Evolutionary conservation across 352 stramenopile genomes (phyloP).

Genomic region (Pythium periplocum): DNA sequence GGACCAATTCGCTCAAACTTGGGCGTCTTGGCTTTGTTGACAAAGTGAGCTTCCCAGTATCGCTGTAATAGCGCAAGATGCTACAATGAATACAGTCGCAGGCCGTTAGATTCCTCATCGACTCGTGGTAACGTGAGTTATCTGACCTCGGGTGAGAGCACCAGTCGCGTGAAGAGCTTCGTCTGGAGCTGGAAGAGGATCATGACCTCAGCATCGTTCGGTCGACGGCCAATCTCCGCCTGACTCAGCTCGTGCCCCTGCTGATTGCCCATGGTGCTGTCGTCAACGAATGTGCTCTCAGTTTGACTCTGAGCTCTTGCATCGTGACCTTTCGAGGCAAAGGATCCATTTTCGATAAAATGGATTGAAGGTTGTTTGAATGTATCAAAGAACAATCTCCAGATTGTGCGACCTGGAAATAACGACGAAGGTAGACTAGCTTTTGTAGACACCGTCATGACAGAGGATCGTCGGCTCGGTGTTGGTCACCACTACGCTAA

Average conservation of each 20-base stretch:
- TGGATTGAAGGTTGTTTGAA: no score
- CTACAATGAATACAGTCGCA: constrained; percentile 16
- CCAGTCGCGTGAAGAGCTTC: constrained; percentile 43
- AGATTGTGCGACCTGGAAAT: no score
- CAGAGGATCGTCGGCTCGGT: no score
- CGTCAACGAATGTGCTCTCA: constrained; percentile 23
- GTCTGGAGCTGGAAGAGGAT: constrained; percentile 58
- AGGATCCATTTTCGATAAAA: no score
- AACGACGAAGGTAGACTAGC: no score
- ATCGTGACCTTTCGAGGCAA: no score
- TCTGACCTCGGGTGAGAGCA: constrained; percentile 54
- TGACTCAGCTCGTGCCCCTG: constrained; percentile 20
- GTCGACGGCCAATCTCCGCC: constrained; percentile 37
- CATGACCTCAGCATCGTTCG: constrained; percentile 60
- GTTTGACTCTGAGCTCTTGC: no score
- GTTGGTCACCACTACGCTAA: no score
- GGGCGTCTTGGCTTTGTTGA: constrained; percentile 21
- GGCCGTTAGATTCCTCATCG: neutral
- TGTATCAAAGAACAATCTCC: no score
- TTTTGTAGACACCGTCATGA: no score
- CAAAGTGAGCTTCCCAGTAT: constrained; percentile 52
- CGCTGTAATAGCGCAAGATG: constrained; percentile 52
- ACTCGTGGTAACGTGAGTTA: neutral
- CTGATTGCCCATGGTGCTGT: constrained; percentile 53
- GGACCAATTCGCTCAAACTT: constrained; percentile 36